phyloP scores from a whole-genome alignment of 2,329 filamentous ascomycete genomes.

The Colletotrichum tamarilloi region DNA sequence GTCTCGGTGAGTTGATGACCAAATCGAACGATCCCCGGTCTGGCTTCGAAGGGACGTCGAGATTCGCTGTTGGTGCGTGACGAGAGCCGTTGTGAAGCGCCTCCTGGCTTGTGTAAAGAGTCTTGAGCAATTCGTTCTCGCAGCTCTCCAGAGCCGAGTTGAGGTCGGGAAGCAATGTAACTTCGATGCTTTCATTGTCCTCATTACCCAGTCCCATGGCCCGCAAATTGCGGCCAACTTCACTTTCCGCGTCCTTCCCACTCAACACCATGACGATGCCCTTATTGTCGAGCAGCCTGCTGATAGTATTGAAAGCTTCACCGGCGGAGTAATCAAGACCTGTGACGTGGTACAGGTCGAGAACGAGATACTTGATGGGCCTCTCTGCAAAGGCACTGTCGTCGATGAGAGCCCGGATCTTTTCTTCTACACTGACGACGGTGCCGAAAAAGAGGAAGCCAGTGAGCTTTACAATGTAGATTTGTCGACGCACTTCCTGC shows the following conservation, averaged over 20 bases:
- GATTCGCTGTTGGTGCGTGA: constrained; percentile 53
- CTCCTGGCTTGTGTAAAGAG: constrained; percentile 78
- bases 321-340: constrained; percentile 96
- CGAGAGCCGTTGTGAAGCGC: constrained; percentile 60
- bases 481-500: constrained; percentile 85
- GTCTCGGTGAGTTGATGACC: constrained; percentile 82
- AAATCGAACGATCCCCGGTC: constrained; percentile 50
- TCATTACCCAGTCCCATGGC: constrained; percentile 85
- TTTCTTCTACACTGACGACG: constrained; percentile 93
- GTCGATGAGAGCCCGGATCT: constrained; percentile 83
- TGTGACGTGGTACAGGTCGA: constrained; percentile 90
- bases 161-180: constrained; percentile 86
- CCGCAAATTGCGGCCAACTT: constrained; percentile 81
- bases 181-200: constrained; percentile 76
- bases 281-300: constrained; percentile 81
- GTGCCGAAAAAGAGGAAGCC: constrained; percentile 99
- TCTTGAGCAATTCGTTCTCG: constrained; percentile 91
- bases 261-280: constrained; percentile 86
- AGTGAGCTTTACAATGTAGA: constrained; percentile 89
- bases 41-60: constrained; percentile 59
- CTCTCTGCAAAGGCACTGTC: constrained; percentile 81
- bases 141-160: constrained; percentile 95
- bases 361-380: constrained; percentile 88
- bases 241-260: constrained; percentile 79
- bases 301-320: constrained; percentile 94